A percentile compares a stretch with the other conserved stretches of the same genome.
These are phyloP conservation scores for Eustoma russellianum DNA, from an alignment of 257 asterid species.

Conservation along the genomic window DNA sequence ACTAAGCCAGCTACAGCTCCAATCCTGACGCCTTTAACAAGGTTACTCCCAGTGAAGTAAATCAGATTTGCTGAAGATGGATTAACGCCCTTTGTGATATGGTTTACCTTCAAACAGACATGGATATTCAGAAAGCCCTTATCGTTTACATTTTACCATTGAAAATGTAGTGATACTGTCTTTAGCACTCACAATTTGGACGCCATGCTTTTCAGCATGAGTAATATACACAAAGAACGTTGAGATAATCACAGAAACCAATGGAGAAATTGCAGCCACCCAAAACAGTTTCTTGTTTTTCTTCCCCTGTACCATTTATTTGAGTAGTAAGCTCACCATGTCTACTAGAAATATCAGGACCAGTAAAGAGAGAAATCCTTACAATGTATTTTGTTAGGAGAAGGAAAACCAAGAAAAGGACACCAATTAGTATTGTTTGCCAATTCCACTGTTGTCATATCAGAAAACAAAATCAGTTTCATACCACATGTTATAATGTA, in stretches of 20 bases:
- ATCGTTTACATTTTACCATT: neutral
- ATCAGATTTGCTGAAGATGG: slow-evolving; percentile 46
- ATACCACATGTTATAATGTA: neutral
- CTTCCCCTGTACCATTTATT: slow-evolving; percentile 39
- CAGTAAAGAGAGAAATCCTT: slow-evolving; percentile 18
- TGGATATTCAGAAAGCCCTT: neutral
- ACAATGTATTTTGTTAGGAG: slow-evolving; percentile 51
- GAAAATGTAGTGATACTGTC: neutral
- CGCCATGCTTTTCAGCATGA: slow-evolving; percentile 61
- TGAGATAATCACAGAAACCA: slow-evolving; percentile 55
- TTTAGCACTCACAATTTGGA: slow-evolving; percentile 39
- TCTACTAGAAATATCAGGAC: neutral
- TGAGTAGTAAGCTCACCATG: neutral
- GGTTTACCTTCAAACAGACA: slow-evolving; percentile 29
- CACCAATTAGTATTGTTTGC: slow-evolving; percentile 61
- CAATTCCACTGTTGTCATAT: slow-evolving; percentile 56
- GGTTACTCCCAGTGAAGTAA: slow-evolving; percentile 46
- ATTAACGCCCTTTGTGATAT: slow-evolving; percentile 43
- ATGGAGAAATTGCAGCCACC: slow-evolving; percentile 75
- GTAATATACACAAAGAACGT: slow-evolving; percentile 54
- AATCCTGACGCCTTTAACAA: slow-evolving; percentile 47
- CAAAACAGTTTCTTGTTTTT: slow-evolving; percentile 51
- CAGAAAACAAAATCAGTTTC: neutral
- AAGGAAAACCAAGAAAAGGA: slow-evolving; percentile 47
- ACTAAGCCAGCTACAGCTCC: slow-evolving; percentile 55